A percentile compares a stretch with the other conserved stretches of the same genome.
Evolutionary conservation across 2,329 filamentous ascomycete species (phyloP).

Genomic region (Didymella keratinophila): DNA sequence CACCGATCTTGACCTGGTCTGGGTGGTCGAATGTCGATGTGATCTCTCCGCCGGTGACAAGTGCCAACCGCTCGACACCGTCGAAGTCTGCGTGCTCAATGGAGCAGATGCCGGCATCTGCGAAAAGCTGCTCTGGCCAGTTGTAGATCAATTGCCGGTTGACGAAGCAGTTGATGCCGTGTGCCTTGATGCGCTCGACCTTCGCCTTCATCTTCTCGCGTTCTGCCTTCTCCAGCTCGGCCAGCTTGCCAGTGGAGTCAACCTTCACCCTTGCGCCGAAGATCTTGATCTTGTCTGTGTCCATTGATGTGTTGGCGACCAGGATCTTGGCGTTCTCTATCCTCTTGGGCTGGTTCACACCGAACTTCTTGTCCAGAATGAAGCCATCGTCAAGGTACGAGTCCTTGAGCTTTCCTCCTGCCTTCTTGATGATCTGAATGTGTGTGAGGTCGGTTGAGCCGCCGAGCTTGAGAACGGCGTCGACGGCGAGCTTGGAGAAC

Average conservation of each 20-base stretch:
- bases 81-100: constrained; percentile 99
- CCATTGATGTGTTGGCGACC: constrained; percentile 98
- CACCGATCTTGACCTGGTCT: constrained; percentile 93
- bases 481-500: constrained; percentile 87
- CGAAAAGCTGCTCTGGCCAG: constrained; percentile 99
- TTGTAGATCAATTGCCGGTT: constrained; percentile 99
- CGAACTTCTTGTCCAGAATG: constrained; percentile 98
- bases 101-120: constrained; percentile 95
- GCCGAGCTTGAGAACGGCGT: constrained; percentile 89
- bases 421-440: constrained; percentile 99
- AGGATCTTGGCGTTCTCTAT: constrained; percentile 98
- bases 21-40: constrained; percentile 98
- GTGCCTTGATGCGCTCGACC: constrained; percentile 97
- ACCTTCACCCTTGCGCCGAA: constrained; percentile 98
- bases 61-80: constrained; percentile 90
- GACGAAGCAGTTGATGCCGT: constrained; percentile 99
- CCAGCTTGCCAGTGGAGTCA: constrained; percentile 92
- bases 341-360: constrained; percentile 96
- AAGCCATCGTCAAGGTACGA: constrained; percentile 98
- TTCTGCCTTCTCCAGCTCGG: constrained; percentile 98
- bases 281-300: constrained; percentile 99
- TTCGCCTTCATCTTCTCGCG: constrained; percentile 99
- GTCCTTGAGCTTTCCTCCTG: constrained; percentile 94
- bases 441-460: constrained; percentile 93
- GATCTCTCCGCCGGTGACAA: constrained; percentile 97